A percentile compares a stretch with the other conserved stretches of the same genome.
Evolutionary conservation across 257 asterid species (phyloP).

Genomic region (Solanum gracilifrons): DNA sequence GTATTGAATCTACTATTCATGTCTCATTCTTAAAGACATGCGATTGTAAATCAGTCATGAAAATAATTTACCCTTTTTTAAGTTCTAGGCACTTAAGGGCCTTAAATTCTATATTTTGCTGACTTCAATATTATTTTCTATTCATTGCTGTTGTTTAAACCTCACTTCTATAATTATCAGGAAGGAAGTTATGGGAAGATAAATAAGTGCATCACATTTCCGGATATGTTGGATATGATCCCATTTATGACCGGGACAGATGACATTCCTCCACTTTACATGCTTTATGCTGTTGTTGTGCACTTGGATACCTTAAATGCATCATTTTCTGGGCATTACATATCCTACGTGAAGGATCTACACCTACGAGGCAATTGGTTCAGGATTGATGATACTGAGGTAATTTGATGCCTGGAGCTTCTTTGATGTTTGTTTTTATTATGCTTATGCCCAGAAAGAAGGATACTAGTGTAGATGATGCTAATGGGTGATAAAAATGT

Average conservation of each 20-base stretch:
- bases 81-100: background rate
- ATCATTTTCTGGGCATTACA: conserved; percentile 74
- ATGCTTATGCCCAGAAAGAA: background rate
- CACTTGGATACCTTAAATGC: conserved; percentile 67
- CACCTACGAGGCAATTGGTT: conserved; percentile 70
- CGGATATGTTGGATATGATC: conserved; percentile 71
- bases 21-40: background rate
- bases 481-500: background rate
- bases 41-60: background rate
- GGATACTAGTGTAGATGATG: background rate
- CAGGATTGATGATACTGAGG: conserved; percentile 81
- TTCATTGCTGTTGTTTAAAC: background rate
- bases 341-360: conserved; percentile 63
- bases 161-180: conserved; percentile 24
- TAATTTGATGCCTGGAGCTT: background rate
- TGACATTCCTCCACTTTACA: conserved; percentile 68
- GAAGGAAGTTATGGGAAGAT: conserved; percentile 83
- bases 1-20: background rate
- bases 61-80: background rate
- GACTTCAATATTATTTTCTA: background rate
- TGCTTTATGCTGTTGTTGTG: conserved; percentile 78
- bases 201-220: conserved; percentile 67
- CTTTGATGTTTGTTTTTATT: background rate
- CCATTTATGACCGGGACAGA: conserved; percentile 79
- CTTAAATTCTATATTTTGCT: background rate